Conservation (phyloP, 2,329 filamentous ascomycete genomes). For the Beauveria sp. region DNA sequence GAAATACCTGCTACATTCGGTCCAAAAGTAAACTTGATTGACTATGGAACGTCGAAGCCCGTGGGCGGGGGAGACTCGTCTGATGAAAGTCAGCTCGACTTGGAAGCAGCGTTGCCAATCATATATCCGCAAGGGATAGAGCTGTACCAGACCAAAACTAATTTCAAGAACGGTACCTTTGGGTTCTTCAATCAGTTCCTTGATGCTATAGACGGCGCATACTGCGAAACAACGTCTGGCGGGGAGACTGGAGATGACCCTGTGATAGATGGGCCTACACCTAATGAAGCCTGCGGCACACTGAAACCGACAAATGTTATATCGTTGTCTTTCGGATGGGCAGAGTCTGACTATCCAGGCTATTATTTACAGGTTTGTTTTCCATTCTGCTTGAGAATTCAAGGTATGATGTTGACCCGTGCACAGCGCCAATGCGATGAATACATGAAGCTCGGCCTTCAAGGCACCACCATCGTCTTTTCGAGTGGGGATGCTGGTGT, state of each 20-base stretch:
- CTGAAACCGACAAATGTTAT: neutral
- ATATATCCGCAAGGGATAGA: neutral
- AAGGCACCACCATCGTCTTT: constrained; percentile 33
- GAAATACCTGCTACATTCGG: too few species aligned
- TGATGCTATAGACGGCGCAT: neutral
- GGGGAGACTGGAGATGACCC: neutral
- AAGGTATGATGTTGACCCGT: neutral
- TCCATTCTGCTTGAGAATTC: too few species aligned
- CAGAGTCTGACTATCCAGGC: constrained; percentile 32
- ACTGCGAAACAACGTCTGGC: neutral
- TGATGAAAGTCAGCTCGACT: constrained; percentile 15
- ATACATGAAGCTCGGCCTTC: constrained; percentile 39
- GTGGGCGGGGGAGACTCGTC: too few species aligned
- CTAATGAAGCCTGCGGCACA: neutral
- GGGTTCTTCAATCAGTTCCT: neutral
- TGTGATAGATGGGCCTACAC: neutral
- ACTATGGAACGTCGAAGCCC: too few species aligned
- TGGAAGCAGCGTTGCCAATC: constrained; percentile 38
- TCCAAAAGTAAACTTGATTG: too few species aligned
- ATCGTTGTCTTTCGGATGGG: neutral
- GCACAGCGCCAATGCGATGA: constrained; percentile 30
- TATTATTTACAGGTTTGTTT: neutral
- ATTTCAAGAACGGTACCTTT: neutral
- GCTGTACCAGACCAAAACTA: neutral
- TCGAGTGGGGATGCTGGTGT: constrained; percentile 34